Evolutionary conservation across 2,329 filamentous ascomycete genomes (phyloP).

Genomic region (Exophiala aquamarina): DNA sequence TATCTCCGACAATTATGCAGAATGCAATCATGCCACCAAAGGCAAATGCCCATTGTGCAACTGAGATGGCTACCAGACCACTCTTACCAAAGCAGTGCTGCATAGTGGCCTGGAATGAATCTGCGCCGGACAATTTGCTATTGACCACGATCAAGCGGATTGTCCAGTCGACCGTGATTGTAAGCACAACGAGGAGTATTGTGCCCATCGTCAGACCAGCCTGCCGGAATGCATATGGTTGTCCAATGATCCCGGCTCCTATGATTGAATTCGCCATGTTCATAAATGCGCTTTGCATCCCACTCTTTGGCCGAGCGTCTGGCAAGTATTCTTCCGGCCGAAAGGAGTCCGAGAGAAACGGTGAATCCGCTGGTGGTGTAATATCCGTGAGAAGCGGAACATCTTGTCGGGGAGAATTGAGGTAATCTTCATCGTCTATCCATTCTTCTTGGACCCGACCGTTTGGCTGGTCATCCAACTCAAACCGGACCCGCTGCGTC

Average conservation of each 20-base stretch:
- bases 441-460: constrained; percentile 29
- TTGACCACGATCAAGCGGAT: constrained; percentile 97
- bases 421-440: constrained; percentile 61
- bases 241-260: constrained; percentile 70
- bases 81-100: constrained; percentile 89
- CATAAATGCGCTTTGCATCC: constrained; percentile 88
- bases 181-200: constrained; percentile 74
- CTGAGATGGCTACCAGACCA: constrained; percentile 81
- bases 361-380: constrained; percentile 74
- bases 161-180: constrained; percentile 91
- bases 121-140: constrained; percentile 90
- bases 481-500: constrained; percentile 73
- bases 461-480: constrained; percentile 36
- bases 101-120: constrained; percentile 93
- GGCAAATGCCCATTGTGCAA: constrained; percentile 97
- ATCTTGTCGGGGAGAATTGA: constrained; percentile 52
- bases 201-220: constrained; percentile 82
- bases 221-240: constrained; percentile 94
- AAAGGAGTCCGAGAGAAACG: constrained; percentile 59
- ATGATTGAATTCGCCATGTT: constrained; percentile 99
- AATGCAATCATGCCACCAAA: constrained; percentile 99
- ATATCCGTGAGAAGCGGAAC: constrained; percentile 77
- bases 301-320: constrained; percentile 74
- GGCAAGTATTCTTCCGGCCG: constrained; percentile 60
- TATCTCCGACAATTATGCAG: constrained; percentile 94